Conservation (phyloP, 2,329 filamentous ascomycete species). For the Pestalotiopsis sp. region DNA sequence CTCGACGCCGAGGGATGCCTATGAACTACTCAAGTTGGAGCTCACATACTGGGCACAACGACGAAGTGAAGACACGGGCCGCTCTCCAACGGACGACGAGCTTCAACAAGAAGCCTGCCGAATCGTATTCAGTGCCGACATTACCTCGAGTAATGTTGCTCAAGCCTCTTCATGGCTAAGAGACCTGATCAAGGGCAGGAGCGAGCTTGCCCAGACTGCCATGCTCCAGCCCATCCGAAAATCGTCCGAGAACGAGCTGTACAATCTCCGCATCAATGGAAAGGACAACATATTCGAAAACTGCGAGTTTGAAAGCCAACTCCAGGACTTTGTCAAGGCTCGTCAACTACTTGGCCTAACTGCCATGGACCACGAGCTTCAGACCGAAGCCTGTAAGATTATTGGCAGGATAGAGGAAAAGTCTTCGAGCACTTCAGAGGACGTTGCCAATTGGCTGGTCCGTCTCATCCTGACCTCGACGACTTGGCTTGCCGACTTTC, state of each 20-base stretch:
- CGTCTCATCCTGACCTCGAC: conserved; percentile 52
- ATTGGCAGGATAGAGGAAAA: conserved; percentile 58
- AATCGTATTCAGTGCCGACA: conserved; percentile 58
- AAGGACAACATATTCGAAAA: conserved; percentile 60
- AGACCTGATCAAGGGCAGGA: conserved; percentile 57
- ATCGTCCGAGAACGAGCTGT: conserved; percentile 48
- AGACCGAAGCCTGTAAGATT: conserved; percentile 60
- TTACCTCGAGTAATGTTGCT: conserved; percentile 42
- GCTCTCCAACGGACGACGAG: conserved; percentile 51
- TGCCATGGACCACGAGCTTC: conserved; percentile 61
- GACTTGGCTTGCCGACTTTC: conserved; percentile 58
- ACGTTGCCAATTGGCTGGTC: conserved; percentile 58
- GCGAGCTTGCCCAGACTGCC: conserved; percentile 44
- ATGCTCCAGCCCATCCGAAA: conserved; percentile 50
- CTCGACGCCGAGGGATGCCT: conserved; percentile 57
- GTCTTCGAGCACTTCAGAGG: conserved; percentile 50
- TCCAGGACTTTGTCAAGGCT: conserved; percentile 55
- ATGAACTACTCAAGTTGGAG: conserved; percentile 63
- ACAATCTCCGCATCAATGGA: conserved; percentile 57
- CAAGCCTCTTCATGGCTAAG: conserved; percentile 56
- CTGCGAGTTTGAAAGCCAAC: conserved; percentile 57
- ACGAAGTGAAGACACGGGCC: conserved; percentile 42
- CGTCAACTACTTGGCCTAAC: conserved; percentile 59
- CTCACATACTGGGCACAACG: conserved; percentile 54
- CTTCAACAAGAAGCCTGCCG: conserved; percentile 61